Conservation (phyloP, 2,329 filamentous ascomycete genomes). For the Magnaporthiopsis rhizophila region DNA sequence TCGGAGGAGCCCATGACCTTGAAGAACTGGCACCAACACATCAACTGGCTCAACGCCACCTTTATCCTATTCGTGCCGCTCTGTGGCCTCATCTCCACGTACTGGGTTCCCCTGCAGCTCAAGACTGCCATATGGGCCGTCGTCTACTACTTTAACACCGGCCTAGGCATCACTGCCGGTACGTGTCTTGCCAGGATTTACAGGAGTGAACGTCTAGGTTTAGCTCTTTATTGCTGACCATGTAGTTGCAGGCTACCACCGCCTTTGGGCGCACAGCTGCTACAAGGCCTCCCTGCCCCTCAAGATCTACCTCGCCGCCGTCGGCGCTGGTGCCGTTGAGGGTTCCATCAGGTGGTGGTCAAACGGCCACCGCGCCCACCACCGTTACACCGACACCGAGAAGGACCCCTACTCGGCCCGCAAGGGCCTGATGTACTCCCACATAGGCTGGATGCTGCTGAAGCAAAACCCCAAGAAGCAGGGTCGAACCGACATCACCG, state of each 20-base stretch:
- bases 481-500: constrained; percentile 80
- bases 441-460: constrained; percentile 87
- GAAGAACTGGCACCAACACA: constrained; percentile 82
- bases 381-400: constrained; percentile 86
- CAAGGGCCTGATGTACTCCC: constrained; percentile 78
- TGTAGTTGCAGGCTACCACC: constrained; percentile 54
- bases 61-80: constrained; percentile 74
- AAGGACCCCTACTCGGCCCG: constrained; percentile 88
- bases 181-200: constrained; percentile 22
- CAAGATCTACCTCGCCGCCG: constrained; percentile 72
- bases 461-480: constrained; percentile 89
- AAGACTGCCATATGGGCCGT: constrained; percentile 69
- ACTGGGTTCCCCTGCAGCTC: constrained; percentile 67
- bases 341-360: constrained; percentile 88
- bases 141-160: constrained; percentile 75
- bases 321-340: constrained; percentile 76
- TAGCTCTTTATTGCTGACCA: constrained; percentile 6
- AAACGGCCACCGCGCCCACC: constrained; percentile 77
- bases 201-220: no score
- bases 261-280: constrained; percentile 79
- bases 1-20: constrained; percentile 72
- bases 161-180: constrained; percentile 74
- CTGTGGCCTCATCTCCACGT: constrained; percentile 62
- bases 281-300: constrained; percentile 72
- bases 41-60: constrained; percentile 86